Percentiles rank a stretch among this genome's conserved stretches.
These are phyloP conservation scores for Geosiphon pyriformis DNA, from an alignment of 192 early-diverging fungal species.

Conservation along the genomic window DNA sequence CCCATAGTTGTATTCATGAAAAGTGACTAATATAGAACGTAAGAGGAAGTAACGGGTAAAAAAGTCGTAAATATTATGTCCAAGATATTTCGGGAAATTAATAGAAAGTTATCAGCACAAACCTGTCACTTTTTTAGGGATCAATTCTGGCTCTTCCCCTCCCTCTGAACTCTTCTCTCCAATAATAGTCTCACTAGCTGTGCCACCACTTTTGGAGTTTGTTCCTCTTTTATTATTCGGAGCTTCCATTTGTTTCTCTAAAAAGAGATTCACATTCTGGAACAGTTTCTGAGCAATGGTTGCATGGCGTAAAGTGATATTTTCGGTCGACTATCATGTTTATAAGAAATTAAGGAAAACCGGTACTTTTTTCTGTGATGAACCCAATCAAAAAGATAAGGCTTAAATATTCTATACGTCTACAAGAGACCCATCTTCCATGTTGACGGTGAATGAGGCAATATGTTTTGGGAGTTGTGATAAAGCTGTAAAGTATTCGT, in stretches of 20 bases:
- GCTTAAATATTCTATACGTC: conserved; percentile 8
- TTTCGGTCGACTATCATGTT: conserved; percentile 5
- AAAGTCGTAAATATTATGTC: background rate
- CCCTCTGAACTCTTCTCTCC: background rate
- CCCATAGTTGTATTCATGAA: conserved; percentile 14
- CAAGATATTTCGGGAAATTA: background rate
- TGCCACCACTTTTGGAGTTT: background rate
- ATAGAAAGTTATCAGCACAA: background rate
- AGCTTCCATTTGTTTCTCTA: background rate
- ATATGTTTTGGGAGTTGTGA: conserved; percentile 11
- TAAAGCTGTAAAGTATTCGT: conserved; percentile 1
- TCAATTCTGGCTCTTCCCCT: background rate
- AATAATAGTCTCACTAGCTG: background rate
- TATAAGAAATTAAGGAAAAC: background rate
- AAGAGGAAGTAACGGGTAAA: background rate
- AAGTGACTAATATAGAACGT: conserved; percentile 4
- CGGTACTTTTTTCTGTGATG: background rate
- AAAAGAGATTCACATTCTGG: conserved; percentile 16
- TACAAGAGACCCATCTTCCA: conserved; percentile 8
- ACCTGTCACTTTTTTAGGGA: conserved; percentile 11
- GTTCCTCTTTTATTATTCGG: too few relatives aligned
- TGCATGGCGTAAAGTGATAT: conserved; percentile 2
- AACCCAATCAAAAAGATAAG: background rate
- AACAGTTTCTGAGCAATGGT: conserved; percentile 5
- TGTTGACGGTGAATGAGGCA: conserved; percentile 18